Base-by-base conservation (phyloP, 2,329 filamentous ascomycete genomes). In the Sporothrix variecibatus region DNA sequence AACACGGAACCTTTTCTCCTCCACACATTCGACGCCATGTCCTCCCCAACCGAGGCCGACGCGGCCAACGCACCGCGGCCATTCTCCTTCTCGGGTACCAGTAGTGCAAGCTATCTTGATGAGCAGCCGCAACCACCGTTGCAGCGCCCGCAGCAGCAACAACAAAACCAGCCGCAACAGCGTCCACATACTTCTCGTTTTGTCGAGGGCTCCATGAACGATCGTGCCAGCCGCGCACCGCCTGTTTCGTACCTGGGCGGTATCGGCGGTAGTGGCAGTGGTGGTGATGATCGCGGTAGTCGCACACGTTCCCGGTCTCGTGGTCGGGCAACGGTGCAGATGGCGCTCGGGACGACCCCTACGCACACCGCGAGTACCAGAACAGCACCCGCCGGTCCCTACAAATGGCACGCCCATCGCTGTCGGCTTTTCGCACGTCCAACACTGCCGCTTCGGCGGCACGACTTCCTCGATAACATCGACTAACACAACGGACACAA, bases 171-270 rank as follows among this genome's bases (percentile, higher is more conserved):
- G 58, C 68, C 40, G 34, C 56, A 20, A 11, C 38, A 51, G 38
- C 72, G 51, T 58, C 82, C 81, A 77, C 46, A 72, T 12, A 62
- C 74, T 0, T 85, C 89, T 84, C 80, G 90, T 83, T 85, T 97
- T 87, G 79, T 91, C 51, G 94, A 97, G 83, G 94, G 92, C 56
- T 95, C 92, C 79, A 95, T 97, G 93, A 94, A 91, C 79, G 93
- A 97, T 82, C 90, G 93, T 77, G 86, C 89, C 43, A 95, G 92
- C 79, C 87, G 89, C 74, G 88, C 86, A 75, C 94, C 94, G 38
- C 93, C 93, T 0, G 86, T 88, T 62, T 86, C 89, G 56, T 94
- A 93, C 81, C 85, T 92, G 58, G 75, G 75, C 15, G 31, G 1
- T 80, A 81, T 20, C 80, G 82, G 34, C 72, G 67, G 17, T 23